A percentile compares a stretch with the other conserved stretches of the same genome.
Conservation (phyloP, 116 monocot species). For the Cymodocea nodosa region DNA sequence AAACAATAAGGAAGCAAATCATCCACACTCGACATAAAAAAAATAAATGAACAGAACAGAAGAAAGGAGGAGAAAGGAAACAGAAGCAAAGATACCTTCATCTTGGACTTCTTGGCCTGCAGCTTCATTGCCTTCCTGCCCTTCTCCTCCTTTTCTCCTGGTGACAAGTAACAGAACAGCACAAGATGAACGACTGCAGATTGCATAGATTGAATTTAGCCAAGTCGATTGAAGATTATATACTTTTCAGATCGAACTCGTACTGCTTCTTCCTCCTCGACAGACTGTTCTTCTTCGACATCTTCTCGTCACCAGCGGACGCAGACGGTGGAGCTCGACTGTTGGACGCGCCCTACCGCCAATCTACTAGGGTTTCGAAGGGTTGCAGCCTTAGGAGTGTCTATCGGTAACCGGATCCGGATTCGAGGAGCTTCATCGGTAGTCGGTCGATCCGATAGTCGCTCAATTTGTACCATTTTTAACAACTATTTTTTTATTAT, state of each 20-base stretch:
- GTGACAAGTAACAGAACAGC: background rate
- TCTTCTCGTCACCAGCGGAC: constrained; percentile 8
- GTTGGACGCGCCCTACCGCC: no score
- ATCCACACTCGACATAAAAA: no score
- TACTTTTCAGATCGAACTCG: constrained; percentile 87
- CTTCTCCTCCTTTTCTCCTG: constrained; percentile 70
- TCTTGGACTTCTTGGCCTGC: constrained; percentile 71
- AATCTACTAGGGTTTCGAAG: no score
- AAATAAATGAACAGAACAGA: no score
- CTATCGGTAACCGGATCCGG: no score
- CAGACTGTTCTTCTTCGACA: constrained; percentile 98
- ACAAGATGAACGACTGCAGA: background rate
- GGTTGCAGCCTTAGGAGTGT: no score
- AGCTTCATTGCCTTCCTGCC: constrained; percentile 61
- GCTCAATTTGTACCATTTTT: no score
- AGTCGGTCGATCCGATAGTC: no score
- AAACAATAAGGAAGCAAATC: background rate
- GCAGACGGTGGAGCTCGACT: no score
- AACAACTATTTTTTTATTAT: no score
- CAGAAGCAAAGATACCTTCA: constrained; percentile 49
- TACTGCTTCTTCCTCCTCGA: constrained; percentile 62
- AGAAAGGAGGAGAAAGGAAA: no score
- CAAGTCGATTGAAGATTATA: background rate
- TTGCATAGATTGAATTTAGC: background rate
- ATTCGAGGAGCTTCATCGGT: no score